Conservation (phyloP, 495 filamentous ascomycete species). For the Penicillium verhagenii region DNA sequence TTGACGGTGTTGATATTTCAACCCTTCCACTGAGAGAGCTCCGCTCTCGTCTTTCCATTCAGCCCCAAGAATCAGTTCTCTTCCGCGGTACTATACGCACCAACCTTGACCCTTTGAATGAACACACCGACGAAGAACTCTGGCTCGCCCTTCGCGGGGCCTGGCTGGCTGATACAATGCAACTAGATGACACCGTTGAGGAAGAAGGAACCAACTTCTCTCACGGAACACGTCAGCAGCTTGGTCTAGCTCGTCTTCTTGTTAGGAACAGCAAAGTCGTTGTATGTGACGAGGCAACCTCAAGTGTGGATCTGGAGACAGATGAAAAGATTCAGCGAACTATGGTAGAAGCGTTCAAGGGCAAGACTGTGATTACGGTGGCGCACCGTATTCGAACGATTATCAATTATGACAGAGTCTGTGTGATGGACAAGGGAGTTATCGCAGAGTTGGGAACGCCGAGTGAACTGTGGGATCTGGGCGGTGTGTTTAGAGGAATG, state of each 20-base stretch:
- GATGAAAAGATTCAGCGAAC: background rate
- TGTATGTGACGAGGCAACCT: conserved; percentile 1
- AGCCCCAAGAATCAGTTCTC: conserved; percentile 38
- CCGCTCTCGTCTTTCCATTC: conserved; percentile 22
- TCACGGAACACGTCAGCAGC: conserved; percentile 44
- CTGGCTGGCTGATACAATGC: conserved; percentile 14
- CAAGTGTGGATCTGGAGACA: background rate
- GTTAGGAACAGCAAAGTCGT: conserved; percentile 19
- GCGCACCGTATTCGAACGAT: conserved; percentile 2
- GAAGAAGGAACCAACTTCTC: conserved; percentile 15
- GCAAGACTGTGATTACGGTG: background rate
- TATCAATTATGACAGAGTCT: conserved; percentile 3
- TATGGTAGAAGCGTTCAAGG: background rate
- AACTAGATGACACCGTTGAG: conserved; percentile 18
- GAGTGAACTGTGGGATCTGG: background rate
- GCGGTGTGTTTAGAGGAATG: conserved; percentile 1
- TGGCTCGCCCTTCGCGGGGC: conserved; percentile 20
- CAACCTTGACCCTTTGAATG: conserved; percentile 30
- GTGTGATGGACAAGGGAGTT: background rate
- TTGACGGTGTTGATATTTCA: conserved; percentile 7
- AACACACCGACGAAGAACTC: conserved; percentile 18
- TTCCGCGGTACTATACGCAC: conserved; percentile 28
- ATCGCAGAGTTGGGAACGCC: conserved; percentile 3
- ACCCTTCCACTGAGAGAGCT: conserved; percentile 11
- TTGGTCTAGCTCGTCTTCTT: conserved; percentile 28